Conservation (phyloP, 73 alveolate genomes). For the Durusdinium trenchii region DNA sequence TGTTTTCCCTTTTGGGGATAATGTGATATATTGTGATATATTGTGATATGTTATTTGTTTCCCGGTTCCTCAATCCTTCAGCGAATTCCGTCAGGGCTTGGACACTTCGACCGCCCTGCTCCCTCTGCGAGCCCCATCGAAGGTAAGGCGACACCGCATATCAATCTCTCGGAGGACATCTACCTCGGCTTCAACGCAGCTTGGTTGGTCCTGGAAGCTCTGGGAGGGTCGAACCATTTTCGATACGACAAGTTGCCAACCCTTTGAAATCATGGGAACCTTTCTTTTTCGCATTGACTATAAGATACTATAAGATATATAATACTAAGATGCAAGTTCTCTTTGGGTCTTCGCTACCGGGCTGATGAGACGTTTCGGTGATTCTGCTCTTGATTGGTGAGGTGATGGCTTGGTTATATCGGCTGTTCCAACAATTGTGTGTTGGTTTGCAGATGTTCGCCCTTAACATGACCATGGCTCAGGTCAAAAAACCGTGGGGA, state of each 20-base stretch:
- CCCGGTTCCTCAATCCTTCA: too few species aligned
- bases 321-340: neutral
- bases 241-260: neutral
- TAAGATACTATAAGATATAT: too few species aligned
- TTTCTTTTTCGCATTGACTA: too few species aligned
- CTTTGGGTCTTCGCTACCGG: neutral
- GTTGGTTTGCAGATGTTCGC: neutral
- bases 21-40: too few species aligned
- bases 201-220: neutral
- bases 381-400: neutral
- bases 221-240: too few species aligned
- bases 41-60: too few species aligned
- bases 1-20: too few species aligned
- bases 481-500: constrained; percentile 93
- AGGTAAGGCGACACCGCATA: constrained; percentile 93
- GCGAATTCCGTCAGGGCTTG: too few species aligned
- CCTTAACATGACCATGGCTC: neutral
- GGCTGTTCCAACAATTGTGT: neutral
- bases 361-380: neutral
- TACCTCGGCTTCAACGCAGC: constrained; percentile 83
- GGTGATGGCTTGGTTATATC: too few species aligned
- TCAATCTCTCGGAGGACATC: constrained; percentile 89
- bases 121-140: too few species aligned
- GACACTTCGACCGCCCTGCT: too few species aligned
- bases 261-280: neutral